Evolutionary conservation across 176 grass and related monocot species (phyloP), one percentile per base, ranked within the genome.

Genomic region (Cenchrus americanus): DNA sequence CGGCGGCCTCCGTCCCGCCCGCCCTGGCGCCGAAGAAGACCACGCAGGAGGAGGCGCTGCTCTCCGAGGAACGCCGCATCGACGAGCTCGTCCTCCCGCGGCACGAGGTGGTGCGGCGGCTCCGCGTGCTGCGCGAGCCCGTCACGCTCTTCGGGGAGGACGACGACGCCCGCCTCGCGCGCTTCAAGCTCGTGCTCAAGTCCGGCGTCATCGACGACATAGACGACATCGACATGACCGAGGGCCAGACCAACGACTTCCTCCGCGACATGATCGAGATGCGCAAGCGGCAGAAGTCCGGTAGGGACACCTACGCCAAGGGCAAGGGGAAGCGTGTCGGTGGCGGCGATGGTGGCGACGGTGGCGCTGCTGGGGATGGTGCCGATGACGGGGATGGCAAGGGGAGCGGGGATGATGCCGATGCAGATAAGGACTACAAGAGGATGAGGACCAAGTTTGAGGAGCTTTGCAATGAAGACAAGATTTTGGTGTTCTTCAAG

Each of bases 401-500:
- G 24, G 53, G 88, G 34, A 87, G 82, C 10, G 91, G 82, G 3
- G 93, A 89, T 64, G 91, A 89, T 49, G 92, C 76, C 4, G 88
- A 92, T 48, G 89, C 81, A 2, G 88, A 93, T 63, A 90, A 90
- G 80, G 89, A 98, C 24, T 86, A 69, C 0, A 83, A 85, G 5
- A 84, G 96, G 81, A 90, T 95, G 96, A 83, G 86, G 68, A 79
- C 89, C 22, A 91, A 91, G 14, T 98, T 98, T 63, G 88, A 88
- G 85, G 96, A 98, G 42, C 85, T 98, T 66, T 93, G 89, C 15
- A 86, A 87, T 0, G 93, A 98, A 55, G 93, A 98, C 76, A 98
- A 98, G 80, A 98, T 98, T 47, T 85, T 95, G 63, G 96, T 95
- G 23, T 98, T 95, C 79, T 98, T 98, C 64, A 98, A 90, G 76